Conservation (phyloP, 306 rosid genomes). For the Carpinus fangiana region DNA sequence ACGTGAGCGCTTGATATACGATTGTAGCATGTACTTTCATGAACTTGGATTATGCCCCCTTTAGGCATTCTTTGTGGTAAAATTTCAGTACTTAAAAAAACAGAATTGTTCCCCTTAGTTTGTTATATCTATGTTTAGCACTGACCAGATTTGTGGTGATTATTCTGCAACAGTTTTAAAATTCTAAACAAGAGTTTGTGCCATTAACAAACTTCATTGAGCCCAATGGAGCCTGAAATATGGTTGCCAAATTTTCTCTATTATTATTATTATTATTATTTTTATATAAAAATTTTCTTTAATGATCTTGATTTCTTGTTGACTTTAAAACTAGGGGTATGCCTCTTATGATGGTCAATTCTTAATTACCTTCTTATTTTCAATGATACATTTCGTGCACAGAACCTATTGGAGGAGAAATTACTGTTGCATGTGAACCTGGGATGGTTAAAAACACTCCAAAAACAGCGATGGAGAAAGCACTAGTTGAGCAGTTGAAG, state of each 20-base stretch:
- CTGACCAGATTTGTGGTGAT: too few species aligned
- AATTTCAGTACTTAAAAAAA: too few species aligned
- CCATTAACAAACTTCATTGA: too few species aligned
- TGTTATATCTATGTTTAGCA: too few species aligned
- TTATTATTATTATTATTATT: not conserved
- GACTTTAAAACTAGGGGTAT: not conserved
- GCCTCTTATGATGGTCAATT: not conserved
- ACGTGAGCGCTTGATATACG: not conserved
- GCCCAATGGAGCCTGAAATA: too few species aligned
- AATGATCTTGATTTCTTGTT: not conserved
- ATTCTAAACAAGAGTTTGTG: too few species aligned
- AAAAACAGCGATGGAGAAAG: conserved; percentile 58
- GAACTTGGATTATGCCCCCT: too few species aligned
- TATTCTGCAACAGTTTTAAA: too few species aligned
- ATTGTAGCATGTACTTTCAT: not conserved
- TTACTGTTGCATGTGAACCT: conserved; percentile 63
- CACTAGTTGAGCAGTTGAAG: conserved; percentile 64
- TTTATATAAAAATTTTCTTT: not conserved
- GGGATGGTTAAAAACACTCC: conserved; percentile 42
- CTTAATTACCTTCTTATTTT: conserved; percentile 14
- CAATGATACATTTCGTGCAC: conserved; percentile 29
- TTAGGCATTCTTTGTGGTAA: too few species aligned
- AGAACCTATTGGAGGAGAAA: conserved; percentile 96
- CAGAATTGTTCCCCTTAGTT: too few species aligned
- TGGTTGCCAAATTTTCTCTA: not conserved